Percentiles rank a stretch among this genome's conserved stretches.
These are phyloP conservation scores for Thermoascus crustaceus DNA, from an alignment of 2,329 filamentous ascomycete species.

Conservation along the genomic window DNA sequence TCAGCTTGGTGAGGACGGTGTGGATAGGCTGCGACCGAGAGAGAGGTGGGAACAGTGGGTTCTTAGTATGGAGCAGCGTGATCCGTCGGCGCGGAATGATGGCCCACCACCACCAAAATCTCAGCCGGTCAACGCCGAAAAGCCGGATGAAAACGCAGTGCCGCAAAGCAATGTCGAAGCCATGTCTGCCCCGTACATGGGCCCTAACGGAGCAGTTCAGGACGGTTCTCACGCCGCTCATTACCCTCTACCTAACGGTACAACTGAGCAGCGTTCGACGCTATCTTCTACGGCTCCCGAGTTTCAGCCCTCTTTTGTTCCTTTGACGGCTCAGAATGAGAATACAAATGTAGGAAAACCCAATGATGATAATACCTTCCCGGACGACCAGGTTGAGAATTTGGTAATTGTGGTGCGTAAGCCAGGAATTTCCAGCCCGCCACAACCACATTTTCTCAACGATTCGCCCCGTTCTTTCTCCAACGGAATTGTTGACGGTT, in stretches of 20 bases:
- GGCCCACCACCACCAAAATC: constrained; percentile 48
- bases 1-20: constrained; percentile 63
- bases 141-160: constrained; percentile 33
- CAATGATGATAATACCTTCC: constrained; percentile 37
- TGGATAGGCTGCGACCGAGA: constrained; percentile 67
- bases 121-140: constrained; percentile 14
- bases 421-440: constrained; percentile 27
- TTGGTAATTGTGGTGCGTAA: constrained; percentile 47
- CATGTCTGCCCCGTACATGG: constrained; percentile 9
- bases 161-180: constrained; percentile 22
- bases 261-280: constrained; percentile 38
- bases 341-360: constrained; percentile 29
- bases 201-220: constrained; percentile 21
- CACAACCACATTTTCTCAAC: constrained; percentile 29
- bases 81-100: constrained; percentile 63
- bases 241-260: constrained; percentile 33
- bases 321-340: constrained; percentile 22
- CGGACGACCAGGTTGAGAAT: constrained; percentile 44
- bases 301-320: constrained; percentile 43
- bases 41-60: constrained; percentile 77
- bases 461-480: constrained; percentile 44
- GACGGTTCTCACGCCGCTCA: constrained; percentile 9
- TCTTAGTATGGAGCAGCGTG: constrained; percentile 60
- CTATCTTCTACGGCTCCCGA: constrained; percentile 58
- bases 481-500: constrained; percentile 49